Base-by-base conservation (phyloP, 2,329 filamentous ascomycete genomes). In the Ceratocystis cubensis region DNA sequence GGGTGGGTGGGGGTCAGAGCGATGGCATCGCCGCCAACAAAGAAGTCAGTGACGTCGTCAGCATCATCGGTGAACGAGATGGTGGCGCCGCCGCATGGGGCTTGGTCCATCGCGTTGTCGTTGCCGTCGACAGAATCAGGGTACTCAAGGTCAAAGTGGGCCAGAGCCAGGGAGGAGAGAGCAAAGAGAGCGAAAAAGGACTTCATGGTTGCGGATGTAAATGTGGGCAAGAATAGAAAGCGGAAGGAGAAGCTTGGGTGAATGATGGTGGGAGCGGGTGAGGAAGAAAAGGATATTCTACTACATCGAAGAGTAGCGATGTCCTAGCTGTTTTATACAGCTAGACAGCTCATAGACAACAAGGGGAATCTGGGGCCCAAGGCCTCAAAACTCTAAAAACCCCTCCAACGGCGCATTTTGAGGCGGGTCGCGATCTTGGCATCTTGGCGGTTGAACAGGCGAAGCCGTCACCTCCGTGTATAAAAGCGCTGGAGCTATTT, bases 11-110 rank as follows among this genome's bases (percentile, higher is more conserved):
- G 65, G 22, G 65, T 46, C 3, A 68, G 22, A 37, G 64, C 61
- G 25, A 68, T 66, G 20, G 67, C 53, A 17, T 61, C 61, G 37
- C 67, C 67, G 37, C 67, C 67, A 7, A 61, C 28, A 61, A 61
- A 61, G 67, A 61, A 68, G 48, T 66, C 41, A 64, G 61, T 46
- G 41, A 61, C 61, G 61, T 59, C 56, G 56, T 59, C 66, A 80
- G 76, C 53, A 74, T 68, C 65, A 53, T 53, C 63, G 45, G 63
- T 64, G 17, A 61, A 66, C 20, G 64, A 66, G 30, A 64, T 64
- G 33, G 65, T 62, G 64, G 65, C 65, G 33, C 67, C 67, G 37
- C 67, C 67, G 44, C 67, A 68, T 13, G 67, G 67, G 6, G 61
- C 63, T 15, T 63, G 57, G 50, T 50, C 46, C 56, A 64, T 61